Percentiles rank a stretch among this genome's conserved stretches.
Conservation (phyloP, 2,329 filamentous ascomycete species). For the Penicillium vulpinum region DNA sequence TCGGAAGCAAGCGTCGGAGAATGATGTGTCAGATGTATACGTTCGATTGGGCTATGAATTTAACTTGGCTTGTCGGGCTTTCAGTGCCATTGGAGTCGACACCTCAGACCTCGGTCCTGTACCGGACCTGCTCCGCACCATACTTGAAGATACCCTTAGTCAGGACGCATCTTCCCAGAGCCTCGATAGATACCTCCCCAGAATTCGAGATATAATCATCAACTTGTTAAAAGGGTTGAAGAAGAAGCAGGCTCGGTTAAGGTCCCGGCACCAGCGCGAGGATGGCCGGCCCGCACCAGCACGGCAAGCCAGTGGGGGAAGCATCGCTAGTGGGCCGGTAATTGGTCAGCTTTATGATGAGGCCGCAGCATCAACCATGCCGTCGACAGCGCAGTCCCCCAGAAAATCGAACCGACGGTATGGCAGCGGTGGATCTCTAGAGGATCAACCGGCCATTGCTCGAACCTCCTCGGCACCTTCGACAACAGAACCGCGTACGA, state of each 20-base stretch:
- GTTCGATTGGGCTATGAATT: constrained; percentile 97
- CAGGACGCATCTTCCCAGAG: constrained; percentile 94
- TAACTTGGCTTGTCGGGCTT: constrained; percentile 96
- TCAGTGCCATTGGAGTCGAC: constrained; percentile 95
- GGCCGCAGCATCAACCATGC: constrained; percentile 27
- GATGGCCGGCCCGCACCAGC: constrained; percentile 43
- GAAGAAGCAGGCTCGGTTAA: constrained; percentile 89
- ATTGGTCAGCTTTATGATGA: constrained; percentile 50
- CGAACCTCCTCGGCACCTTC: constrained; percentile 32
- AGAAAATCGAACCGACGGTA: constrained; percentile 39
- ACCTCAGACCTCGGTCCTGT: constrained; percentile 93
- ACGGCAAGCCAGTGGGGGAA: constrained; percentile 51
- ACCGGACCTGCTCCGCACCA: constrained; percentile 82
- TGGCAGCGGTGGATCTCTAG: constrained; percentile 41
- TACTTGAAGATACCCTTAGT: constrained; percentile 92
- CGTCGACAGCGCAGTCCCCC: constrained; percentile 31
- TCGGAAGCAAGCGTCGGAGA: constrained; percentile 84
- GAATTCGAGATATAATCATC: constrained; percentile 98
- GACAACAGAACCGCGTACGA: constrained; percentile 27
- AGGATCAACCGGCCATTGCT: constrained; percentile 33
- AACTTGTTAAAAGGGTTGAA: constrained; percentile 94
- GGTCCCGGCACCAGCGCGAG: constrained; percentile 56
- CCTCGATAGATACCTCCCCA: constrained; percentile 87
- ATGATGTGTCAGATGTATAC: constrained; percentile 96
- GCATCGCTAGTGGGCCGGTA: constrained; percentile 46